Evolutionary conservation across 257 asterid genomes (phyloP).

Genomic region (Nicotiana knightiana): DNA sequence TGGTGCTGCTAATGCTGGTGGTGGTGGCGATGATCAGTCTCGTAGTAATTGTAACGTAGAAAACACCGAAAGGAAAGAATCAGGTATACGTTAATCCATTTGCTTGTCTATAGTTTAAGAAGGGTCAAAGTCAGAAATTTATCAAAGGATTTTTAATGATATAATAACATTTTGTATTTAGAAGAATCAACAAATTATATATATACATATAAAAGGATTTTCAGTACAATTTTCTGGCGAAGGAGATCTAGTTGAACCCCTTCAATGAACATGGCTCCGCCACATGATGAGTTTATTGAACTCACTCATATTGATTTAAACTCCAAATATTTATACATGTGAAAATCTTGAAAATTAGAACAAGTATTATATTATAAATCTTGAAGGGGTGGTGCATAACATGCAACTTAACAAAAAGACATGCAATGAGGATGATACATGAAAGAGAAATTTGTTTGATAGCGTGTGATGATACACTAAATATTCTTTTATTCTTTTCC

Average conservation of each 20-base stretch:
- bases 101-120: background rate
- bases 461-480: conserved; percentile 1
- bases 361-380: too few relatives aligned
- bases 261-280: background rate
- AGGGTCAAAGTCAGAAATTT: too few relatives aligned
- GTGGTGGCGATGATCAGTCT: conserved; percentile 18
- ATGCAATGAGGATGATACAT: background rate
- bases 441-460: conserved; percentile 10
- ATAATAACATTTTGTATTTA: background rate
- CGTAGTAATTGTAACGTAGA: conserved; percentile 15
- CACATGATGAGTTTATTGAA: background rate
- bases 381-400: background rate
- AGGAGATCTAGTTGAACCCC: background rate
- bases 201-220: background rate
- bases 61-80: conserved; percentile 36
- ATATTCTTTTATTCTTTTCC: conserved; percentile 7
- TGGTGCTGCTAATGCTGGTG: conserved; percentile 7
- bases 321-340: background rate
- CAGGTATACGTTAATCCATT: conserved; percentile 13
- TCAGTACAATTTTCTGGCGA: background rate
- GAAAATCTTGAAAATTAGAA: background rate
- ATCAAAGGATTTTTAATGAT: too few relatives aligned
- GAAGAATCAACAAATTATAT: background rate
- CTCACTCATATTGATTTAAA: background rate
- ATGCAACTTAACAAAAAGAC: conserved; percentile 8